A percentile compares a stretch with the other conserved stretches of the same genome.
phyloP scores from a whole-genome alignment of 805 yeast genomes.

The Schizosaccharomyces cryophilus region DNA sequence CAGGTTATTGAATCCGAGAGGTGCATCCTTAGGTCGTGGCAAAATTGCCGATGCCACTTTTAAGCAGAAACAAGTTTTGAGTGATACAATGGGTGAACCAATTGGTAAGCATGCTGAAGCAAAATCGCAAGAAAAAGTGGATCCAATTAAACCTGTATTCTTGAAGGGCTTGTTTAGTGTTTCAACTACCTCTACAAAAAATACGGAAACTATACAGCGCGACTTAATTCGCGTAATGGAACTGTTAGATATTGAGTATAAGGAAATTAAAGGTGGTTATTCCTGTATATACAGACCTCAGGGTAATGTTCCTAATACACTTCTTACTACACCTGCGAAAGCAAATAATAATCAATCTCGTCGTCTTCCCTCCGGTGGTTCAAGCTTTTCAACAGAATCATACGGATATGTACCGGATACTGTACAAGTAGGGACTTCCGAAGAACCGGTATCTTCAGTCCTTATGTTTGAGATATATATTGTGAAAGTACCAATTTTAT shows the following conservation, averaged over 20 bases:
- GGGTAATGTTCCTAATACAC: background rate
- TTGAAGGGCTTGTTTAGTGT: conserved; percentile 84
- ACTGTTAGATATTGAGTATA: conserved; percentile 52
- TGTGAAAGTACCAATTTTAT: conserved; percentile 75
- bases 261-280: conserved; percentile 85
- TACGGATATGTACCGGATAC: background rate
- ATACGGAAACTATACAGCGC: conserved; percentile 65
- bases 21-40: background rate
- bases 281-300: conserved; percentile 42
- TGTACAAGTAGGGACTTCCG: background rate
- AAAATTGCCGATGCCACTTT: background rate
- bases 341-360: conserved; percentile 4
- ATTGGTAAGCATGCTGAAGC: background rate
- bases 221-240: conserved; percentile 58
- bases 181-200: conserved; percentile 82
- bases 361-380: conserved; percentile 1
- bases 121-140: conserved; percentile 21
- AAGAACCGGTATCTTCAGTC: conserved; percentile 24
- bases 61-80: background rate
- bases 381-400: background rate
- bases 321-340: background rate
- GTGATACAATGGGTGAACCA: background rate
- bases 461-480: conserved; percentile 71
- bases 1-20: background rate
- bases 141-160: conserved; percentile 72